phyloP scores from a whole-genome alignment of 2,329 filamentous ascomycete species.

The Colletotrichum gigasporum region DNA sequence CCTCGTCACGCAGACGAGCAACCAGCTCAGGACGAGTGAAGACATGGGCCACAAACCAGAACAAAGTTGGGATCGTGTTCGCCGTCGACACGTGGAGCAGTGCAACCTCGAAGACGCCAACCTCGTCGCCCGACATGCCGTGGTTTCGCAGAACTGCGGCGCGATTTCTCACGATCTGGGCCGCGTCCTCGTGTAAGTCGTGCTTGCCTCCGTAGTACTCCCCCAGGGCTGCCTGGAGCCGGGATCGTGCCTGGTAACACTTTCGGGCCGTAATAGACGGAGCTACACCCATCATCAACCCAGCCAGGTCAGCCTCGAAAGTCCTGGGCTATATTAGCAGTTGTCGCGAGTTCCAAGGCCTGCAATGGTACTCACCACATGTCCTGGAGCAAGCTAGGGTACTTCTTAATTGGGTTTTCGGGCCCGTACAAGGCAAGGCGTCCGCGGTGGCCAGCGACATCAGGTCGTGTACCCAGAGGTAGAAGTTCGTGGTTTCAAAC shows the following conservation, averaged over 20 bases:
- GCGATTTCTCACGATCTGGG: conserved; percentile 40
- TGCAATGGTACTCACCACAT: conserved; percentile 38
- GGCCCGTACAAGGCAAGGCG: conserved; percentile 54
- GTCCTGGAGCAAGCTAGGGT: conserved; percentile 43
- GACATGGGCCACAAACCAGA: conserved; percentile 46
- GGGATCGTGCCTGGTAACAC: conserved; percentile 39
- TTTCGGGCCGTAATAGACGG: conserved; percentile 41
- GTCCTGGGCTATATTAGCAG: not conserved
- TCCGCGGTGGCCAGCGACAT: conserved; percentile 49
- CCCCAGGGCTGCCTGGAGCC: conserved; percentile 38
- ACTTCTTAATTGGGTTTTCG: conserved; percentile 48
- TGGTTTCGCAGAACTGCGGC: conserved; percentile 39
- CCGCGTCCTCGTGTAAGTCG: conserved; percentile 38
- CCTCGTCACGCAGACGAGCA: conserved; percentile 37
- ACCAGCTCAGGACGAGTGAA: conserved; percentile 39
- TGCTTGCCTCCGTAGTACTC: conserved; percentile 42
- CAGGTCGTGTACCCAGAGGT: conserved; percentile 46
- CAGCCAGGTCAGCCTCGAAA: conserved; percentile 3
- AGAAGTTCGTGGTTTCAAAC: conserved; percentile 42
- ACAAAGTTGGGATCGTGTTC: conserved; percentile 48
- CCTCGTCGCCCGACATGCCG: conserved; percentile 38
- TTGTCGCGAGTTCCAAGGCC: not conserved
- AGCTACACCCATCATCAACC: conserved; percentile 38
- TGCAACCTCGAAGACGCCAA: conserved; percentile 42
- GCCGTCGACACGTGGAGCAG: conserved; percentile 40